Percentiles rank a stretch among this genome's conserved stretches.
Evolutionary conservation across 768 basidiomycete genomes (phyloP).

Genomic region (Suillus subluteus): DNA sequence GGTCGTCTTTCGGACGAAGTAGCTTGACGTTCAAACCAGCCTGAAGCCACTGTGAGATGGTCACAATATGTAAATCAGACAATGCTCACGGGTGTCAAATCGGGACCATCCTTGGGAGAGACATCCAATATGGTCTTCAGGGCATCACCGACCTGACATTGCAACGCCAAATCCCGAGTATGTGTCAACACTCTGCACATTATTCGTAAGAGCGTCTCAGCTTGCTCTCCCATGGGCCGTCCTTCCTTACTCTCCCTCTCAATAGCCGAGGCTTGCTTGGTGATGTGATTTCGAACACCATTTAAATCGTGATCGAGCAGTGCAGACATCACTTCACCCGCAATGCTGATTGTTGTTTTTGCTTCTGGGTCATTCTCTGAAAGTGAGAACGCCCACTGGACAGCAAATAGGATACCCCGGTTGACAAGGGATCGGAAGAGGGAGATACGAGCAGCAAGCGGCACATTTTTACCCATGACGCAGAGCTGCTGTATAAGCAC

Average conservation of each 20-base stretch:
- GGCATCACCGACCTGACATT: constrained; percentile 90
- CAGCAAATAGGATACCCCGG: constrained; percentile 84
- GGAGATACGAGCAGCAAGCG: constrained; percentile 80
- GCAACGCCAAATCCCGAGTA: constrained; percentile 83
- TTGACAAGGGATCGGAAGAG: constrained; percentile 90
- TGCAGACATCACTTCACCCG: constrained; percentile 82
- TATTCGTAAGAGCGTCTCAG: constrained; percentile 75
- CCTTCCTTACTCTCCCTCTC: constrained; percentile 63
- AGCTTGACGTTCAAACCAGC: constrained; percentile 44
- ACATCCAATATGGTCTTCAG: constrained; percentile 83
- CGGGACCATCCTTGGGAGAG: constrained; percentile 49
- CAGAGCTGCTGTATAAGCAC: constrained; percentile 90
- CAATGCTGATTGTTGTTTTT: constrained; percentile 72
- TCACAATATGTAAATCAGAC: constrained; percentile 8
- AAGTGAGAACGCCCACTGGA: constrained; percentile 88
- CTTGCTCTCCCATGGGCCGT: constrained; percentile 61
- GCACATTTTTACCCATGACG: constrained; percentile 96
- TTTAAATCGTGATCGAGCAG: constrained; percentile 90
- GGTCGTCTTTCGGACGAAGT: constrained; percentile 76
- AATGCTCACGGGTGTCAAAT: constrained; percentile 38
- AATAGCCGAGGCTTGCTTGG: constrained; percentile 78
- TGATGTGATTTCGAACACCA: constrained; percentile 81
- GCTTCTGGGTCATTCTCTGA: constrained; percentile 57
- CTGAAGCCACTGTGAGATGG: constrained; percentile 21
- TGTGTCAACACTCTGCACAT: constrained; percentile 78